Evolutionary conservation across 805 yeast species (phyloP).

Genomic region (Millerago galiae): DNA sequence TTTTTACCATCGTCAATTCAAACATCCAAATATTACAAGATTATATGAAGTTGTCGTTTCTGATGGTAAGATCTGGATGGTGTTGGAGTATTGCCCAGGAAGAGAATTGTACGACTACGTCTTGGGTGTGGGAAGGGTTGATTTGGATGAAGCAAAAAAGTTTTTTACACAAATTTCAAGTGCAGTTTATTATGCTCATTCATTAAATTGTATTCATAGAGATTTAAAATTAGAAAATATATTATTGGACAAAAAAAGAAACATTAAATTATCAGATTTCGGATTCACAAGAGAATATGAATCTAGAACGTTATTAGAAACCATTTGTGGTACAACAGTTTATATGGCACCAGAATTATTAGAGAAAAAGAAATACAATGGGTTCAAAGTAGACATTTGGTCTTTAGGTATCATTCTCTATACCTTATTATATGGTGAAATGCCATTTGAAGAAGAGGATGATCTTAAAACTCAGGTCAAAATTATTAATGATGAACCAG

Average conservation of each 20-base stretch:
- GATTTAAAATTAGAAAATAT: slow-evolving; percentile 82
- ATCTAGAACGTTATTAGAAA: slow-evolving; percentile 53
- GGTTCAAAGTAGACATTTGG: slow-evolving; percentile 85
- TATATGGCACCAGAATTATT: slow-evolving; percentile 96
- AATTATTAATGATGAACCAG: slow-evolving; percentile 63
- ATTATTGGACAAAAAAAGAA: slow-evolving; percentile 46
- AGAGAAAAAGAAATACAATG: slow-evolving; percentile 62
- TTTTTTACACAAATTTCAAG: slow-evolving; percentile 58
- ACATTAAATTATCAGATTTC: slow-evolving; percentile 81
- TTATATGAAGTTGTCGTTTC: slow-evolving; percentile 82
- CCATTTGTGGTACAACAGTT: slow-evolving; percentile 90
- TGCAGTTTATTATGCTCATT: slow-evolving; percentile 65
- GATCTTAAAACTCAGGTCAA: slow-evolving; percentile 52
- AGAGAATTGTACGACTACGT: slow-evolving; percentile 68
- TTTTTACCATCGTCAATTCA: slow-evolving; percentile 78
- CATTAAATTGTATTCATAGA: slow-evolving; percentile 72
- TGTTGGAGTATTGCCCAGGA: slow-evolving; percentile 82
- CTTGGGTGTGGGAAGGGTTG: slow-evolving; percentile 44
- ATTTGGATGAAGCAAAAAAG: slow-evolving; percentile 41
- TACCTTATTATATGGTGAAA: slow-evolving; percentile 75
- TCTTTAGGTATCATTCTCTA: slow-evolving; percentile 83
- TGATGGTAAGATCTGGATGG: slow-evolving; percentile 79
- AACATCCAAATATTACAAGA: slow-evolving; percentile 76
- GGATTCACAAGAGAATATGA: slow-evolving; percentile 85
- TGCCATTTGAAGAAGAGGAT: slow-evolving; percentile 88